Conservation (phyloP, 768 basidiomycete genomes). For the Serendipita sp. region DNA sequence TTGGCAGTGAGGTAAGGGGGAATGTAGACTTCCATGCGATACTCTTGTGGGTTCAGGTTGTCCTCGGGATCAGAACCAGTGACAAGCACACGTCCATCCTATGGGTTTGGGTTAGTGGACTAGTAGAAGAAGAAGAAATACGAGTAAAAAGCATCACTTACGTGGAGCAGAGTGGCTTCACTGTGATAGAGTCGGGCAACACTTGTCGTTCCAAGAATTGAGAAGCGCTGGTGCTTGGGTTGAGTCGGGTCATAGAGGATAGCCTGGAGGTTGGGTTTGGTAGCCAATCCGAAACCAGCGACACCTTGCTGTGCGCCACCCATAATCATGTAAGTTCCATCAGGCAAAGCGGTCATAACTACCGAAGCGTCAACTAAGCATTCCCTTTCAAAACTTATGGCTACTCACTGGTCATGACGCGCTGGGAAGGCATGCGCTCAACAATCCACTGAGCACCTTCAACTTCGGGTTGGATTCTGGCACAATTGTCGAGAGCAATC, state of each 20-base stretch:
- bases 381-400: too few species aligned
- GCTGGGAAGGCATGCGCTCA: slow-evolving; percentile 59
- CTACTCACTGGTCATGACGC: slow-evolving; percentile 18
- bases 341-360: slow-evolving; percentile 13
- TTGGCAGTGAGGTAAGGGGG: slow-evolving; percentile 14
- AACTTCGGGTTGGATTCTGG: slow-evolving; percentile 49
- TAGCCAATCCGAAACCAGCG: slow-evolving; percentile 15
- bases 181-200: slow-evolving; percentile 15
- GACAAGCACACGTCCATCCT: slow-evolving; percentile 14
- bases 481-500: slow-evolving; percentile 26
- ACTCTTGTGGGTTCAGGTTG: slow-evolving; percentile 14
- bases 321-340: slow-evolving; percentile 11
- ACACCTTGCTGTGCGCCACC: slow-evolving; percentile 13
- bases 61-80: slow-evolving; percentile 13
- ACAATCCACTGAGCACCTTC: slow-evolving; percentile 47
- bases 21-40: slow-evolving; percentile 14
- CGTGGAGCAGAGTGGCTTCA: slow-evolving; percentile 12
- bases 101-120: neutral
- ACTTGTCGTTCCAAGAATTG: slow-evolving; percentile 14
- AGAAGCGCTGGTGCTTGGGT: slow-evolving; percentile 46
- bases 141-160: too few species aligned
- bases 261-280: slow-evolving; percentile 34
- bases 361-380: too few species aligned
- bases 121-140: too few species aligned
- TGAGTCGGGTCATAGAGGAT: slow-evolving; percentile 53